Base-by-base conservation (phyloP, 768 basidiomycete genomes). In the Paxillus rubicundulus region DNA sequence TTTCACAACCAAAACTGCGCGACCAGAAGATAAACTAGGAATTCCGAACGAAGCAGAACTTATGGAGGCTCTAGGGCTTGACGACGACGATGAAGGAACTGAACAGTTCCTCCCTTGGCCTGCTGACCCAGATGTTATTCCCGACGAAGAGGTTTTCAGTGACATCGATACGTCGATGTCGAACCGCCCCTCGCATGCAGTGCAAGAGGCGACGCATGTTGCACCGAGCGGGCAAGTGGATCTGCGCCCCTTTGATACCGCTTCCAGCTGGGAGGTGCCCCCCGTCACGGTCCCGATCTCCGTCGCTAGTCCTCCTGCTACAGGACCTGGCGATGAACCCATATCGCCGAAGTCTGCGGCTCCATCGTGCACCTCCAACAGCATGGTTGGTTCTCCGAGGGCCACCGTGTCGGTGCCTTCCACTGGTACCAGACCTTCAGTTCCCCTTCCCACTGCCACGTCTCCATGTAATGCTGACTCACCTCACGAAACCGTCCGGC, bases 191-290 rank as follows among this genome's bases (percentile, higher is more conserved):
- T 28, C 56, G 33, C 27, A 21, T 48, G 32, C 38, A 28, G 28
- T 54, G 44, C 32, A 49, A 7, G 52, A 50, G 33, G 16, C 51
- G 13, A 43, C 17, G 21, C 50, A 50, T 44, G 56, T 57, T 20
- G 45, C 46, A 18, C 36, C 49, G n/a, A 47, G n/a, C 56, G 30
- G 21, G 30, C 50, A 54, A 54, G 49, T 48, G 50, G 56, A 34
- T 24, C 21, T 50, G n/a, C 46, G 37, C 27, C 39, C 45, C 47
- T 5, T 24, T 2, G 49, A 44, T 47, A 18, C 46, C 33, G 48
- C 54, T 39, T 51, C 50, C 6, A 38, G 42, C 21, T 38, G 49
- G 32, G 47, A 37, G 13, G 40, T 17, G 17, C 45, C 49, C 47
- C 50, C 33, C 16, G 17, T 43, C n/a, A 43, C 27, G 5, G 44